Base-by-base conservation (phyloP, 2,329 filamentous ascomycete species). In the Phoma sp. region DNA sequence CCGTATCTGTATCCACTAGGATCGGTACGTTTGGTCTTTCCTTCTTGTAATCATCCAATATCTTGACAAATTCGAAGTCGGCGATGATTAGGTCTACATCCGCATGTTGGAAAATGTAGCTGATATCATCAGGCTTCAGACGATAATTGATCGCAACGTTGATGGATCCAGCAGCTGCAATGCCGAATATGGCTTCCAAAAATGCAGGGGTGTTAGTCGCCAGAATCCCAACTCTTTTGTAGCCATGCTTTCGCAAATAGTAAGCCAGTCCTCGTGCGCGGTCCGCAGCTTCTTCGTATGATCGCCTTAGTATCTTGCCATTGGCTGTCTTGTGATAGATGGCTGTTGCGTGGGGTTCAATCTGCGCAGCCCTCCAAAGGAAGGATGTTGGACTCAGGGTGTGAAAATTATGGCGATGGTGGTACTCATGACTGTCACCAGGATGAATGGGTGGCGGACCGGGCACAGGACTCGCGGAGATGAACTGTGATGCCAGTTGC, bases 121-220 rank as follows among this genome's bases (percentile, higher is more conserved):
- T 81, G 55, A 99, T 88, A 69, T 99, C 95, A 58, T 93, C 91
- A 32, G 84, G 80, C 73, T 95, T 95, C 40, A 97, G 79, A 2
- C 88, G 80, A 65, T 90, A 90, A 63, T 91, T 91, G 40, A 88
- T 85, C 3, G 82, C 82, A 48, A 96, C 89, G 58, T 92, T 86
- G 22, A 96, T 85, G 7, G 83, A 90, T 1, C 92, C 92, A 0
- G 90, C 90, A 1, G 90, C 93, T 0, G 88, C 88, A 64, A 97
- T 89, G 1, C 90, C 95, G 70, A 91, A 99, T 58, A 96, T 91
- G 6, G 87, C 85, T 77, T 98, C 94, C 25, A 99, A 81, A 68
- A 98, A 98, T 0, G 93, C 93, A 0, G 95, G 95, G 1, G 95
- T 99, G 73, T 99, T 99, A 3, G 95, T 91, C 8, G 87, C 88